Base-by-base conservation (phyloP, 495 filamentous ascomycete species). In the Aspergillus taichungensis region DNA sequence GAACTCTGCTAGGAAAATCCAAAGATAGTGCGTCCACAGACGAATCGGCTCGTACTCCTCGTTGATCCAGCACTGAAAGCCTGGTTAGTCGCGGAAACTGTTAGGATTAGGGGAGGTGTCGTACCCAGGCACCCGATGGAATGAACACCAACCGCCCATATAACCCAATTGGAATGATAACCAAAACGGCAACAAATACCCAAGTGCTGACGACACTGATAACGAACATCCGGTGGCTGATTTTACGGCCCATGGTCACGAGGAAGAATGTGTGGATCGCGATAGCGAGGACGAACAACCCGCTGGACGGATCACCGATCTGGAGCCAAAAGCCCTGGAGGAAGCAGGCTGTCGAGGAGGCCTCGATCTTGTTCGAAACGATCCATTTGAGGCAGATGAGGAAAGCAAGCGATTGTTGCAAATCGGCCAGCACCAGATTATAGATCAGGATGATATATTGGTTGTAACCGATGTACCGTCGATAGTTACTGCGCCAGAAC, bases 21-120 rank as follows among this genome's bases (percentile, higher is more conserved):
- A 90, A 50, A 88, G 71, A 55, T 90, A 90, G 53, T 90, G 85
- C 13, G 82, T 74, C 69, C 75, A 78, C 1, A 90, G 73, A 49
- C 84, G 84, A 34, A 79, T 66, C 6, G 59, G 52, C 45, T 79
- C 72, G 60, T 79, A 85, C 1, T 71, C 59, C 33, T 68, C 57
- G 51, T 75, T 82, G 30, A 88, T 75, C 84, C 84, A 87, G 61
- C 84, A 88, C 84, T 82, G 45, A 3, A 30, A 13, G 45, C 29
- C 6, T 32, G 37, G n/a, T 42, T 43, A 34, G 24, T 10, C 39
- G 14, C 18, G 34, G 9, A 45, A 4, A 3, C 31, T 37, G 30
- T 12, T 11, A 13, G 33, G 31, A 27, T 6, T 28, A 35, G 11
- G 40, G 12, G 30, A 37, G 9, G 13, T 10, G 13, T 63, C 72